Base-by-base conservation (phyloP, 768 basidiomycete genomes). In the Pleurotus eryngii region DNA sequence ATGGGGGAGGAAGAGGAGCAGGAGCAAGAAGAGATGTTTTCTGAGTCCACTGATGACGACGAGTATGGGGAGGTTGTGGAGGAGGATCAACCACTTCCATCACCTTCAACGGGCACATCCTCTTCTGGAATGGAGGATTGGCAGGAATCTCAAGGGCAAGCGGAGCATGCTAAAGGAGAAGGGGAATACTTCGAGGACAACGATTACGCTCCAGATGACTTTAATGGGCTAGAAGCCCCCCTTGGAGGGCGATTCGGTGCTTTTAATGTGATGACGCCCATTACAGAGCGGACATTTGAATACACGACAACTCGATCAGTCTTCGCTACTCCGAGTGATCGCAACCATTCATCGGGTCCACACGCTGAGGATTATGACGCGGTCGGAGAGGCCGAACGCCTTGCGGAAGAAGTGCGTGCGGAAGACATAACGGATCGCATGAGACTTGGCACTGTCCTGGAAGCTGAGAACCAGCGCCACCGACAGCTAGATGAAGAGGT, bases 261-360 rank as follows among this genome's bases (percentile, higher is more conserved):
- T 57, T 90, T 98, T 72, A 86, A 90, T 66, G 87, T 95, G 56
- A 95, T 99, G 94, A 98, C 96, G 7, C 96, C 97, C 2, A 98
- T 98, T 70, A 92, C 92, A 11, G 97, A 99, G 71, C 81, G 95
- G 42, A 98, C 97, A 8, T 83, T 83, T 64, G 97, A 98, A 70
- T 95, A 72, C 56, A 80, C 89, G 3, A 78, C 78, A 30, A 88
- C 84, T 14, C 76, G 83, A 58, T 66, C 63, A 26, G 59, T 57
- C 2, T 65, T 57, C 15, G 69, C 66, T 14, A 81, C 81, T 2
- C 80, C 81, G 15, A 77, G 75, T 59, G 71, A 74, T 22, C 22
- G 49, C 30, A 66, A 20, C 62, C 64, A 58, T 56, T 67, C 49
- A 70, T 72, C 46, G 65, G 71, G 58, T 59, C 74, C 61, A 63